Evolutionary conservation across 768 basidiomycete genomes (phyloP).

Genomic region (Mycena haematopus): DNA sequence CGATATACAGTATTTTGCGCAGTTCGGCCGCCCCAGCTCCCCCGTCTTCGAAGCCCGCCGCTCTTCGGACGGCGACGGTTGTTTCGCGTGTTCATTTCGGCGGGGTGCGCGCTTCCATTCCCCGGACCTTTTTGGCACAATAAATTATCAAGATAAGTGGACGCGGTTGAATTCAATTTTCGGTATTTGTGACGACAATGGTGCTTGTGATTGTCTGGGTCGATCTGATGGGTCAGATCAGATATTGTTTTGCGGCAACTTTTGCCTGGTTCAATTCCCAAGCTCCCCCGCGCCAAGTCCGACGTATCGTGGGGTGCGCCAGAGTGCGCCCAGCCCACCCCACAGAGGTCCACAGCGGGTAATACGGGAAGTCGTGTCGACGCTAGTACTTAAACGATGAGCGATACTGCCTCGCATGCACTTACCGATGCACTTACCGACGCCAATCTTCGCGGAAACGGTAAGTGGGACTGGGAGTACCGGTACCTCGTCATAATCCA

Average conservation of each 20-base stretch:
- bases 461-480: no score
- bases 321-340: background rate
- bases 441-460: background rate
- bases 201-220: background rate
- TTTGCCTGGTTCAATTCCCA: background rate
- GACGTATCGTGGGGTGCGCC: slow-evolving; percentile 8
- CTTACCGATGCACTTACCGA: background rate
- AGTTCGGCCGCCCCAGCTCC: background rate
- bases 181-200: background rate
- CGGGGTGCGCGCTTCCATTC: background rate
- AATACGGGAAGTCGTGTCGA: no score
- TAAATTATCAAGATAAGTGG: no score
- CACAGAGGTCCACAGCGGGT: background rate
- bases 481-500: background rate
- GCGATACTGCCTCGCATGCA: background rate
- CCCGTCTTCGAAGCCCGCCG: background rate
- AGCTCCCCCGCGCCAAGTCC: background rate
- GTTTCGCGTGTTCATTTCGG: slow-evolving; percentile 2
- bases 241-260: background rate
- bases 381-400: background rate
- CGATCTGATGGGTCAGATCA: background rate
- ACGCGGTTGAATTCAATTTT: background rate
- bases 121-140: background rate
- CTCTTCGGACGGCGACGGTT: background rate
- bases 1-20: background rate